Percentiles rank a stretch among this genome's conserved stretches.
These are phyloP conservation scores for Chrysanthemum seticuspe DNA, from an alignment of 129 eudicot species.

Conservation along the genomic window DNA sequence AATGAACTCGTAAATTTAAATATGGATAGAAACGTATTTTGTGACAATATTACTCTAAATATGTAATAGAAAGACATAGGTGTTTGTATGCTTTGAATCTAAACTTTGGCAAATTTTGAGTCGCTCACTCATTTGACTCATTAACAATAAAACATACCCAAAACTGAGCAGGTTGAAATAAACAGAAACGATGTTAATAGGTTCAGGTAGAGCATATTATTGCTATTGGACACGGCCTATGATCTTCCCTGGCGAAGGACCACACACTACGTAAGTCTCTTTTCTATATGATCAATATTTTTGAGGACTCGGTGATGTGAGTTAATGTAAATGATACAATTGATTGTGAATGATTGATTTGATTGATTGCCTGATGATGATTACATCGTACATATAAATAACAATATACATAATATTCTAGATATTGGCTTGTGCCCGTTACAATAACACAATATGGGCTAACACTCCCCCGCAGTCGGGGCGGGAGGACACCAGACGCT, in stretches of 20 bases:
- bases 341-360: no score
- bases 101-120: conserved; percentile 1
- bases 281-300: neutral
- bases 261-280: conserved; percentile 55
- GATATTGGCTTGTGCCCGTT: no score
- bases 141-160: neutral
- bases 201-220: conserved; percentile 73
- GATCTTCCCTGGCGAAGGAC: conserved; percentile 90
- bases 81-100: neutral
- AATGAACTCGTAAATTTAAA: neutral
- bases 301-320: neutral
- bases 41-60: neutral
- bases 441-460: no score
- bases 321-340: no score
- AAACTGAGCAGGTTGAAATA: neutral
- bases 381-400: no score
- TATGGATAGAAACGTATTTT: neutral
- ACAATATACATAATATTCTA: no score
- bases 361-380: no score
- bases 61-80: neutral
- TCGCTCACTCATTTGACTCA: neutral
- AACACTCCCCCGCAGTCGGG: no score
- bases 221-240: conserved; percentile 94
- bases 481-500: no score
- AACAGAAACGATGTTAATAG: neutral